Evolutionary conservation across 345 rosid genomes (phyloP).

Genomic region (Eucalyptus marginata): DNA sequence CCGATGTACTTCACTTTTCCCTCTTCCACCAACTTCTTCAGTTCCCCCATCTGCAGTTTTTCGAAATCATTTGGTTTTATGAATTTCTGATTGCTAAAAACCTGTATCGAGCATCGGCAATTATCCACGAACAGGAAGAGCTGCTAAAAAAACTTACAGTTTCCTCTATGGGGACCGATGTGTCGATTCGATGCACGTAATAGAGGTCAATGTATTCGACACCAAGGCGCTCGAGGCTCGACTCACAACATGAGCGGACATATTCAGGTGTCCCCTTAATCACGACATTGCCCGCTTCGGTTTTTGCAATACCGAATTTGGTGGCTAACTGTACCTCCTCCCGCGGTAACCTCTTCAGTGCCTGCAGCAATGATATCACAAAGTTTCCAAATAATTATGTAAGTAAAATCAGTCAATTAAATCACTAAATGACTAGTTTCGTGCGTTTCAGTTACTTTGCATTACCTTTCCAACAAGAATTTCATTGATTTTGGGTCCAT

Average conservation of each 20-base stretch:
- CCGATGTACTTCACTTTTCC: conserved; percentile 32
- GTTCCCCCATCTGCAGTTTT: conserved; percentile 14
- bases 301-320: conserved; percentile 4
- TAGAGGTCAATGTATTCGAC: conserved; percentile 19
- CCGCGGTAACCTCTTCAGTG: conserved; percentile 11
- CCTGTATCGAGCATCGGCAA: not conserved
- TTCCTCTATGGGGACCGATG: conserved; percentile 7
- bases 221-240: conserved; percentile 11
- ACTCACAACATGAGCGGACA: conserved; percentile 8
- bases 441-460: too few species aligned
- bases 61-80: not conserved
- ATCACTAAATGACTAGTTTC: not conserved
- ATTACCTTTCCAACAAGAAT: not conserved
- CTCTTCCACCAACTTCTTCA: conserved; percentile 27
- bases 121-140: not conserved
- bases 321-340: conserved; percentile 14
- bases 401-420: not conserved
- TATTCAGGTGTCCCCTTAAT: not conserved
- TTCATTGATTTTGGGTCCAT: not conserved
- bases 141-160: not conserved
- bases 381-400: not conserved
- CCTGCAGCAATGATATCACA: not conserved
- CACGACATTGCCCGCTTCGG: not conserved
- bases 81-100: not conserved
- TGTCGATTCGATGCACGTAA: conserved; percentile 12